Conservation (phyloP, 768 basidiomycete genomes). For the Pleurotus platypus region DNA sequence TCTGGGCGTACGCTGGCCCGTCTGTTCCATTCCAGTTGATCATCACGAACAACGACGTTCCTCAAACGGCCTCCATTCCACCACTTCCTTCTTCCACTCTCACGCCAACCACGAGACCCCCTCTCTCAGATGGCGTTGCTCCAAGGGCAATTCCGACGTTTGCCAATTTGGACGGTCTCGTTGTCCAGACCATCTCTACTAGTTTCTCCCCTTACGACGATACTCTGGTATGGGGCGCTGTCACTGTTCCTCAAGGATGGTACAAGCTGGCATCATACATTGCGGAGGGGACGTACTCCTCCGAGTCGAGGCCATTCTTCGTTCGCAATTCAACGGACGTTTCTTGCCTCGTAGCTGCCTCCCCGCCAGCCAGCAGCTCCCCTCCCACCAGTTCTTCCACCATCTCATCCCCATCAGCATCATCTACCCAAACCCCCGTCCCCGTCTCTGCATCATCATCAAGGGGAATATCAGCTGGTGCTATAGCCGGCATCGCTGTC, state of each 20-base stretch:
- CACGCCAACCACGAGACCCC: neutral
- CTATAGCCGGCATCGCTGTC: constrained; percentile 50
- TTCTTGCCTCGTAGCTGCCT: constrained; percentile 27
- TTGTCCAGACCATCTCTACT: constrained; percentile 21
- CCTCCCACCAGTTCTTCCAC: constrained; percentile 15
- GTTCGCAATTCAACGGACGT: constrained; percentile 32
- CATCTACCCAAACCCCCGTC: constrained; percentile 15
- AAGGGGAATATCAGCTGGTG: constrained; percentile 28
- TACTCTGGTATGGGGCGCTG: constrained; percentile 39
- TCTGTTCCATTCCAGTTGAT: constrained; percentile 25
- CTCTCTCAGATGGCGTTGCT: neutral
- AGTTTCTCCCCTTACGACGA: constrained; percentile 21
- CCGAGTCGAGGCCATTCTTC: constrained; percentile 27
- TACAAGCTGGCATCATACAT: constrained; percentile 34
- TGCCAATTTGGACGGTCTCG: constrained; percentile 3
- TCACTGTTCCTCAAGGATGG: constrained; percentile 46
- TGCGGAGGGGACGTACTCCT: constrained; percentile 12
- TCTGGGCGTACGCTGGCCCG: constrained; percentile 38
- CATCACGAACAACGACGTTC: constrained; percentile 34
- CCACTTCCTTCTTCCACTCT: constrained; percentile 6
- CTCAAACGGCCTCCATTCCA: constrained; percentile 17
- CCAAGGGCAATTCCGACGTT: constrained; percentile 14
- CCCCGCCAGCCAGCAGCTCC: constrained; percentile 10
- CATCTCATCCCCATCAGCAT: constrained; percentile 13
- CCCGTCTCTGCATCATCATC: constrained; percentile 22